Base-by-base conservation (phyloP, 768 basidiomycete genomes). In the Mycena rebaudengoi region DNA sequence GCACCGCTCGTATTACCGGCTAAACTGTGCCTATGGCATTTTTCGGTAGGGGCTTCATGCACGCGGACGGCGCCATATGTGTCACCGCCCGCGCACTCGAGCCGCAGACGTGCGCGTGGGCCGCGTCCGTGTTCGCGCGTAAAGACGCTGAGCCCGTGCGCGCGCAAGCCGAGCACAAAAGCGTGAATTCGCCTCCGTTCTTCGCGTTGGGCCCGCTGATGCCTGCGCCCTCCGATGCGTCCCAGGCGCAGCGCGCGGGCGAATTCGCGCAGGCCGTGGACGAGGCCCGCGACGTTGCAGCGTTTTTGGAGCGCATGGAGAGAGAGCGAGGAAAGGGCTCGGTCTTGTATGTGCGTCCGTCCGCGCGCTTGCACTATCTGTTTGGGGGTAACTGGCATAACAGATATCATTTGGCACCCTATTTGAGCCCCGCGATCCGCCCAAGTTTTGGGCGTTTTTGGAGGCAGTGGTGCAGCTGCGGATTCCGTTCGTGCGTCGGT, bases 371-470 rank as follows among this genome's bases (percentile, higher is more conserved):
- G 46, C 23, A 33, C 25, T 50, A 3, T 21, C n/a, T 21, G n/a
- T n/a, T n/a, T n/a, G n/a, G n/a, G n/a, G n/a, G n/a, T n/a, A n/a
- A n/a, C n/a, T n/a, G n/a, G n/a, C n/a, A n/a, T n/a, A n/a, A n/a
- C n/a, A 50, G 48, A 50, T 50, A 50, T 50, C 48, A 18, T 50
- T 50, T 33, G 48, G 48, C 23, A 32, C 48, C 7, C 30, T 50
- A n/a, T 50, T 29, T 29, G 30, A 50, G 12, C 48, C 48, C 18
- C 30, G 30, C 3, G 30, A 50, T 7, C 48, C 48, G 5, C 48
- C 48, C 2, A 50, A 50, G 26, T 50, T 50, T 23, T 50, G 48
- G 48, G 48, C 32, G 3, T 50, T 50, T 21, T 21, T 50, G 11
- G 48, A 50, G 48, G 32, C 32, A 3, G 48, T 50, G 48, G 48